Evolutionary conservation across 2,329 filamentous ascomycete genomes (phyloP).

Genomic region (Plectosphaerella plurivora): DNA sequence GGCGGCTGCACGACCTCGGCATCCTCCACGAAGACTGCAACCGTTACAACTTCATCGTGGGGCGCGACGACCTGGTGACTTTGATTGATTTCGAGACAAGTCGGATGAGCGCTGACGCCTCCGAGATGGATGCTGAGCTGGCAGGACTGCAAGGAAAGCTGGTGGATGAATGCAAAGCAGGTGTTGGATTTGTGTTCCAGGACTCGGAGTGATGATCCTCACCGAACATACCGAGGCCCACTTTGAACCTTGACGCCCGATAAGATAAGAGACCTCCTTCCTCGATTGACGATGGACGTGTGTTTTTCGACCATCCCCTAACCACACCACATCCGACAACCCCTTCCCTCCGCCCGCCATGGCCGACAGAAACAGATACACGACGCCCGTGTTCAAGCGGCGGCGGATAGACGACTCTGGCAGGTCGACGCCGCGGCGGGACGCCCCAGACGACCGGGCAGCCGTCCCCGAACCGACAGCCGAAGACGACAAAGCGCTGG

Average conservation of each 20-base stretch:
- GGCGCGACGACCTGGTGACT: not conserved
- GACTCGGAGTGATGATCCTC: too few species aligned
- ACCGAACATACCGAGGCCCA: too few species aligned
- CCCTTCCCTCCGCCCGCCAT: conserved; percentile 8
- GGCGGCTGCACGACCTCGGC: conserved; percentile 10
- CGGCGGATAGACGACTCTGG: conserved; percentile 54
- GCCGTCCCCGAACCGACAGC: conserved; percentile 61
- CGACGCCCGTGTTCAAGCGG: conserved; percentile 52
- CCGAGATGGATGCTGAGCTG: too few species aligned
- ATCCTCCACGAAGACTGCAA: not conserved
- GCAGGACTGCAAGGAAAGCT: too few species aligned
- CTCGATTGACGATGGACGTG: too few species aligned
- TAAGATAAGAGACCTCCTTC: too few species aligned
- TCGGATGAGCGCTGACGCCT: too few species aligned
- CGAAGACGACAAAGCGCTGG: conserved; percentile 70
- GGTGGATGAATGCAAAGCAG: too few species aligned
- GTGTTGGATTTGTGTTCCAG: too few species aligned
- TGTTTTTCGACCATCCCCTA: too few species aligned
- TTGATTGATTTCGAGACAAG: not conserved
- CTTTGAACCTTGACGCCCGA: too few species aligned
- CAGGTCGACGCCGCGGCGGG: conserved; percentile 34
- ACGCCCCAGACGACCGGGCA: conserved; percentile 34
- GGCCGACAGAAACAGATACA: conserved; percentile 19
- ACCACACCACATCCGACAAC: too few species aligned
- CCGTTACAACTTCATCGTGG: not conserved